Conservation (phyloP, 2,329 filamentous ascomycete species). For the Ustulina deusta region DNA sequence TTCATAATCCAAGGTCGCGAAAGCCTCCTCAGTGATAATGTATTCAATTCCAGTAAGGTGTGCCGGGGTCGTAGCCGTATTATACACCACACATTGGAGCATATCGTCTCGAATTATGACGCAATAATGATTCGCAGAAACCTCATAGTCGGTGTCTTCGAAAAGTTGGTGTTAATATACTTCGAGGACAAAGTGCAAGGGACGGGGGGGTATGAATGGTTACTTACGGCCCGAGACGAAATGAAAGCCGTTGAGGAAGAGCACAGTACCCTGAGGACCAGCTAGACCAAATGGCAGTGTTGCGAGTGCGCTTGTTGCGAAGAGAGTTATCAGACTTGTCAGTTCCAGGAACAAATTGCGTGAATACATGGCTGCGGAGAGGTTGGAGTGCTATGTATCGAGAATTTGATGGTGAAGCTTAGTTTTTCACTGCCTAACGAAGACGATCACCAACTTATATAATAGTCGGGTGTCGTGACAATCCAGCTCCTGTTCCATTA, state of each 20-base stretch:
- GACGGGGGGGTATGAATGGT: not conserved
- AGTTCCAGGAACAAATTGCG: not conserved
- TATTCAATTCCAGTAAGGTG: constrained; percentile 43
- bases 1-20: constrained; percentile 43
- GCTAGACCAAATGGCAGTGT: constrained; percentile 22
- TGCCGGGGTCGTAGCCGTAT: constrained; percentile 32
- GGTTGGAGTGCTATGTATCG: not conserved
- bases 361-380: constrained; percentile 12
- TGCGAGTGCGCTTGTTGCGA: constrained; percentile 9
- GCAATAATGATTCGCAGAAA: constrained; percentile 46
- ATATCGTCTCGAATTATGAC: constrained; percentile 42
- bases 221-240: constrained; percentile 31
- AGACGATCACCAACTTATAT: constrained; percentile 6
- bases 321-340: not conserved
- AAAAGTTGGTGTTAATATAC: not conserved
- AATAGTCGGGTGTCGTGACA: no score
- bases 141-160: constrained; percentile 40
- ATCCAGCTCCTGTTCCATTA: not conserved
- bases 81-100: constrained; percentile 43
- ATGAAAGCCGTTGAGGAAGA: constrained; percentile 16
- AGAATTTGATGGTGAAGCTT: not conserved
- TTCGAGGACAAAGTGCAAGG: not conserved
- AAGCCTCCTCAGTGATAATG: constrained; percentile 41
- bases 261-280: constrained; percentile 1
- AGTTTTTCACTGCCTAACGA: not conserved